Percentiles rank a stretch among this genome's conserved stretches.
phyloP scores from a whole-genome alignment of 2,329 filamentous ascomycete genomes.

The Hypoxylon sp. region DNA sequence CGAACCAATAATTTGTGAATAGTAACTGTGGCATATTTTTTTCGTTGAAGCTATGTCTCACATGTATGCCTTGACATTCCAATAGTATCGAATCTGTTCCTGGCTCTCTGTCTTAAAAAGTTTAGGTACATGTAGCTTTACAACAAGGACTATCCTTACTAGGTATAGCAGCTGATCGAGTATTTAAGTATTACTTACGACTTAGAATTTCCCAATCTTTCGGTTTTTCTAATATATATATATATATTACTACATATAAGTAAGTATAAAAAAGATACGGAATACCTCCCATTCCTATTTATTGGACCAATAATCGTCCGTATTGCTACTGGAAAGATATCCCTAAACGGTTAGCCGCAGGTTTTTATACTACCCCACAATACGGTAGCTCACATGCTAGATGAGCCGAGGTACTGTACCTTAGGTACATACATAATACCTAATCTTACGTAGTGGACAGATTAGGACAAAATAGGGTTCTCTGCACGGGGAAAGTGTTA shows the following conservation, averaged over 20 bases:
- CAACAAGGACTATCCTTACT: not conserved
- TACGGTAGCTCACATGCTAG: slow-evolving; percentile 32
- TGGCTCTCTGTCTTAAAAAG: not conserved
- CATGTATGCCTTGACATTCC: not conserved
- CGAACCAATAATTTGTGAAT: not conserved
- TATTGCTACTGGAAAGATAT: not conserved
- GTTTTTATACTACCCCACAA: not conserved
- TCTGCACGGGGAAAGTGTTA: slow-evolving; percentile 24
- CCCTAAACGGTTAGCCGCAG: slow-evolving; percentile 15
- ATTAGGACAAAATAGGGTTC: slow-evolving; percentile 22
- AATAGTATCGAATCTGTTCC: not conserved
- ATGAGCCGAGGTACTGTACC: slow-evolving; percentile 34
- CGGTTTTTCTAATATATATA: not conserved
- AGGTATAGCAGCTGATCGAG: too few species aligned
- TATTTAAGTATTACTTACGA: too few species aligned
- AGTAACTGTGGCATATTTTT: not conserved
- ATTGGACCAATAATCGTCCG: slow-evolving; percentile 9
- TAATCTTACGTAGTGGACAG: slow-evolving; percentile 42
- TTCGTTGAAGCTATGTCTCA: not conserved
- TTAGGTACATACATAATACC: not conserved
- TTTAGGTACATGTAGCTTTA: too few species aligned
- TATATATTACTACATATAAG: too few species aligned
- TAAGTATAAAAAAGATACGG: not conserved
- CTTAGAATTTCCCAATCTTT: not conserved
- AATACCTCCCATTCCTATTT: not conserved